Evolutionary conservation across 2,329 filamentous ascomycete species (phyloP), one percentile per base, ranked within the genome.

Genomic region (Xylaria digitata): DNA sequence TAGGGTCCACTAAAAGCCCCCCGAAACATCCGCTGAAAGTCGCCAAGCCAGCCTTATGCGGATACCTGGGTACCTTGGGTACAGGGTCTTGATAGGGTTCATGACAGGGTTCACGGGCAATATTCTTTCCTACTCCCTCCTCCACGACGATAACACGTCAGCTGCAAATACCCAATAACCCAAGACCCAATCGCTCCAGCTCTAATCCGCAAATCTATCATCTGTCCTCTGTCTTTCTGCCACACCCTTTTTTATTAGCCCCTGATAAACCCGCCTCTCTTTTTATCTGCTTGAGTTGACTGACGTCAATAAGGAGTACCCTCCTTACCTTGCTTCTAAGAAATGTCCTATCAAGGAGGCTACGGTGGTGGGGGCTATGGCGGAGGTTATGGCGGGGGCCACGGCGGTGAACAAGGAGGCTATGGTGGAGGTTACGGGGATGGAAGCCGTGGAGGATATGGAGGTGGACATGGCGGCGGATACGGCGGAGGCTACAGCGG

Each of bases 291-390:
- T 40, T 19, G 37, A 42, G 6, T 32, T 19, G 17, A 21, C 42
- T 30, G 21, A 26, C 15, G 23, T 59, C 45, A 43, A 21, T 42
- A 23, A 46, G 40, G 21, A 34, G 37, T 34, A 23, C 17, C 3
- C 5, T 42, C 9, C 34, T 43, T n/a, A n/a, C n/a, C n/a, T 15
- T 42, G 17, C 19, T 21, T 58, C 45, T 50, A 37, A 34, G 65
- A 45, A n/a, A 78, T 78, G 77, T 75, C 77, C 13, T 75, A 75
- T 46, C 58, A 60, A 57, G 68, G 66, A 43, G 66, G 63, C 43
- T 68, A 68, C 55, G 54, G 34, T 46, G 54, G 37, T 15, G 48
- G 50, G 17, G 32, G 45, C 15, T 56, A 56, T 26, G 45, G 56
- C 19, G 57, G 57, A 52, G 61, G 61, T 26, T 58, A 45, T 17